phyloP scores from a whole-genome alignment of 2,329 filamentous ascomycete genomes.

The Chalara sp. region DNA sequence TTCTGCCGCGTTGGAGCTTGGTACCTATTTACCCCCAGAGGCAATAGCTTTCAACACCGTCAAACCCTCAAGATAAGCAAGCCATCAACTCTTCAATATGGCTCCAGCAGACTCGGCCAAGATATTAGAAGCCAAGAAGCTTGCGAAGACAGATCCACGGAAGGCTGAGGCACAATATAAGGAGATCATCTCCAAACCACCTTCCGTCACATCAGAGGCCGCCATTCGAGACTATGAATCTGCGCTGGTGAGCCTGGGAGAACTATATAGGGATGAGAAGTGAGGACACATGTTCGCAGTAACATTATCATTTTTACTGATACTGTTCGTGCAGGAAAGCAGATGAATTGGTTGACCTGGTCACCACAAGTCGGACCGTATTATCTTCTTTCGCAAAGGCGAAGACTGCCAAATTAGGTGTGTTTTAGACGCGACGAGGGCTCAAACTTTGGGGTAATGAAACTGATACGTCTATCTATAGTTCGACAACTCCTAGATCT shows the following conservation, averaged over 20 bases:
- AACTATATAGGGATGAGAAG: constrained; percentile 88
- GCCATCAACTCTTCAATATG: constrained; percentile 33
- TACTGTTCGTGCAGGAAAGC: constrained; percentile 49
- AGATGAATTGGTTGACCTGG: constrained; percentile 80
- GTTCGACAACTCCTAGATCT: constrained; percentile 96
- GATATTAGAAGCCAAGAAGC: constrained; percentile 84
- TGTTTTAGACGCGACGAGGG: background rate
- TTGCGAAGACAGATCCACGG: constrained; percentile 70
- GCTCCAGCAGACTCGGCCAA: constrained; percentile 53
- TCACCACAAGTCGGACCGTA: constrained; percentile 83
- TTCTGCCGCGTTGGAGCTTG: constrained; percentile 14
- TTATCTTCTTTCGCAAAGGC: constrained; percentile 97
- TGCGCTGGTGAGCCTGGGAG: constrained; percentile 80
- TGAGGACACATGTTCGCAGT: constrained; percentile 33
- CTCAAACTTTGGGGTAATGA: background rate
- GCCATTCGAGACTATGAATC: constrained; percentile 88
- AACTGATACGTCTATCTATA: constrained; percentile 30
- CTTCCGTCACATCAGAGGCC: constrained; percentile 74
- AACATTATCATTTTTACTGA: constrained; percentile 21
- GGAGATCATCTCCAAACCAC: constrained; percentile 79
- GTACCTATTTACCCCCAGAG: constrained; percentile 12
- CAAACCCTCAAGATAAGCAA: background rate
- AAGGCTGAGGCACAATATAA: constrained; percentile 87
- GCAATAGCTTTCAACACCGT: constrained; percentile 8
- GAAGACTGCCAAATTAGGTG: constrained; percentile 97